Percentiles rank a stretch among this genome's conserved stretches.
Conservation (phyloP, 305 asterid genomes). For the Withania somnifera region DNA sequence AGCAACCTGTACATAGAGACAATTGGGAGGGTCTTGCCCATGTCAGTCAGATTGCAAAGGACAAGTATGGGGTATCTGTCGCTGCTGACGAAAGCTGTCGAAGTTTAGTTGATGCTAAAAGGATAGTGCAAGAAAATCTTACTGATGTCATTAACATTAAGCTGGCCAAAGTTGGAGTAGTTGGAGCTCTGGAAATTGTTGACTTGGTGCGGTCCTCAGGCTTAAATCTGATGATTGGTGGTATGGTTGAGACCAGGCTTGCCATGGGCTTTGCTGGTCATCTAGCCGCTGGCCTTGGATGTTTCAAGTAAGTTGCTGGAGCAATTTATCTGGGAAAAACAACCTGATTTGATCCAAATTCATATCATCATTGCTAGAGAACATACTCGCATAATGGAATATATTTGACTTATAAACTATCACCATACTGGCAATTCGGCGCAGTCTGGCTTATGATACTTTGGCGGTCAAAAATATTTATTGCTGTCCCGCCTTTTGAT, state of each 20-base stretch:
- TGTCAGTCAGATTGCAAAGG: slow-evolving; percentile 53
- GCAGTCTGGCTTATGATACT: neutral
- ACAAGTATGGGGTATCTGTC: slow-evolving; percentile 64
- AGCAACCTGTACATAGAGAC: slow-evolving; percentile 90
- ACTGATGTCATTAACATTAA: slow-evolving; percentile 76
- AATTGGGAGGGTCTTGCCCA: slow-evolving; percentile 73
- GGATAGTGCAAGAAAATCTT: slow-evolving; percentile 55
- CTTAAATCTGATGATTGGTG: slow-evolving; percentile 79
- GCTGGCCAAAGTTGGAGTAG: slow-evolving; percentile 86
- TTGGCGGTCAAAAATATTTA: neutral
- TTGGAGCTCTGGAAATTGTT: slow-evolving; percentile 69
- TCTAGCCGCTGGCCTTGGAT: slow-evolving; percentile 89
- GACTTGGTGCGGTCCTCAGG: slow-evolving; percentile 55
- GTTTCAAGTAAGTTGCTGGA: slow-evolving; percentile 60
- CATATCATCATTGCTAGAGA: neutral
- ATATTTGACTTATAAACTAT: neutral
- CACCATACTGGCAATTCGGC: neutral
- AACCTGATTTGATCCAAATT: neutral
- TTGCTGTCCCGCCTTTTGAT: neutral
- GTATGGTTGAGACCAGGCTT: slow-evolving; percentile 92
- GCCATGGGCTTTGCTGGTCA: slow-evolving; percentile 94
- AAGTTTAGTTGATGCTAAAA: slow-evolving; percentile 54
- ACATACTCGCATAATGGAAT: neutral
- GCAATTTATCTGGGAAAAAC: slow-evolving; percentile 1
- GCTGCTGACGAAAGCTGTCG: slow-evolving; percentile 95